These are phyloP conservation scores for Lactarius sanguifluus DNA, from an alignment of 768 basidiomycete species.

Conservation along the genomic window DNA sequence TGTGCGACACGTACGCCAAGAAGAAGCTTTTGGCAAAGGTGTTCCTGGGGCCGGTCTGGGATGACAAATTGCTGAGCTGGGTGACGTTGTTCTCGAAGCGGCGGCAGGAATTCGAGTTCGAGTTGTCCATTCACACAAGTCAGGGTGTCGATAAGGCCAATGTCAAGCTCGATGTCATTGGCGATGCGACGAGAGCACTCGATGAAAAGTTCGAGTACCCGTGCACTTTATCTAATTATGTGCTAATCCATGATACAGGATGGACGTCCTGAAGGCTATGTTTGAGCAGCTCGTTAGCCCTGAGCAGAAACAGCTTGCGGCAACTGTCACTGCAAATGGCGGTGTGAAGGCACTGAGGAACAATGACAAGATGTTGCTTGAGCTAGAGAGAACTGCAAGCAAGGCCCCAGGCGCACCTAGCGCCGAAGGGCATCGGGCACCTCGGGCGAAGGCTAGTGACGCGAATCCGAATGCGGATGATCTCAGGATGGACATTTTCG, in stretches of 20 bases:
- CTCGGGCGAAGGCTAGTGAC: not conserved
- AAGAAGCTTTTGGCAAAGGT: slow-evolving; percentile 36
- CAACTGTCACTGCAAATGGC: slow-evolving; percentile 30
- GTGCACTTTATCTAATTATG: not conserved
- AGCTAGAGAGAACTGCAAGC: slow-evolving; percentile 29
- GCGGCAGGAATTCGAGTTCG: slow-evolving; percentile 34
- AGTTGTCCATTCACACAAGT: slow-evolving; percentile 35
- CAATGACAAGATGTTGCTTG: slow-evolving; percentile 27
- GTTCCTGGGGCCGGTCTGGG: slow-evolving; percentile 36
- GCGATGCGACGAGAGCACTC: slow-evolving; percentile 17
- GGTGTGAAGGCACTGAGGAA: slow-evolving; percentile 30
- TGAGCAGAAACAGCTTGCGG: slow-evolving; percentile 25
- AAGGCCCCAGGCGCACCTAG: not conserved
- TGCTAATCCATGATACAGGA: slow-evolving; percentile 13
- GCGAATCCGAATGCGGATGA: not conserved
- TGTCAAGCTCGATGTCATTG: slow-evolving; percentile 23
- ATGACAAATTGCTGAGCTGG: slow-evolving; percentile 32
- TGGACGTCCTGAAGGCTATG: slow-evolving; percentile 26
- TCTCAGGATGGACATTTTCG: slow-evolving; percentile 29
- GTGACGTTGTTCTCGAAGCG: slow-evolving; percentile 32
- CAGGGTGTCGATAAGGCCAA: slow-evolving; percentile 23
- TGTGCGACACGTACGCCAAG: slow-evolving; percentile 38
- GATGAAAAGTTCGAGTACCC: slow-evolving; percentile 27
- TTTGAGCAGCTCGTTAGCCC: slow-evolving; percentile 25
- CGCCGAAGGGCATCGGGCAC: not conserved